Percentiles rank a stretch among this genome's conserved stretches.
These are phyloP conservation scores for Zoysia japonica DNA, from an alignment of 176 grass and related monocot genomes.

Conservation along the genomic window DNA sequence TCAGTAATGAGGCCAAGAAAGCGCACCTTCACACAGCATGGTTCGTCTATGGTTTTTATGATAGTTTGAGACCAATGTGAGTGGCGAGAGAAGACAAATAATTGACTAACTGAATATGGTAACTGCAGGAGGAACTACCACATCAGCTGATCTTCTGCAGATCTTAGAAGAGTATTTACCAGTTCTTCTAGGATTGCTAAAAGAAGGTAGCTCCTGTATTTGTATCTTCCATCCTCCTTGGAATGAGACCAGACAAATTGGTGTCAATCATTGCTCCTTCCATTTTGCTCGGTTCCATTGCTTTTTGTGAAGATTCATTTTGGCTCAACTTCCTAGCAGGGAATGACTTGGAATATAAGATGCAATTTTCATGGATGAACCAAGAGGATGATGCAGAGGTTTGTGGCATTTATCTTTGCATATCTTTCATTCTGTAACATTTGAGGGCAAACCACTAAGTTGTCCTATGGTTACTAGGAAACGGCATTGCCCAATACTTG, in stretches of 20 bases:
- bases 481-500: conserved; percentile 71
- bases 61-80: conserved; percentile 16
- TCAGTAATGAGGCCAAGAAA: conserved; percentile 53
- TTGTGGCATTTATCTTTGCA: not conserved
- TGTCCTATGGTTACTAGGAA: conserved; percentile 47
- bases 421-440: conserved; percentile 5
- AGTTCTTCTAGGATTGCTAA: conserved; percentile 65
- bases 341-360: conserved; percentile 62
- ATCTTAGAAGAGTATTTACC: conserved; percentile 76
- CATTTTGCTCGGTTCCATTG: not conserved
- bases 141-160: conserved; percentile 64
- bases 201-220: conserved; percentile 56
- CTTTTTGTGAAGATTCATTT: not conserved
- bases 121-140: conserved; percentile 49
- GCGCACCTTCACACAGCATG: conserved; percentile 67
- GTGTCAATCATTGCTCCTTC: not conserved
- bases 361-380: conserved; percentile 80
- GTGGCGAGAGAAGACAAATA: conserved; percentile 10
- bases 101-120: conserved; percentile 8
- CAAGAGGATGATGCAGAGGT: conserved; percentile 92
- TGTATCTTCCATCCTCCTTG: not conserved
- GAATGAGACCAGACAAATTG: not conserved
- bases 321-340: conserved; percentile 34
- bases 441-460: conserved; percentile 7
- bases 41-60: conserved; percentile 26